A percentile compares a stretch with the other conserved stretches of the same genome.
Conservation (phyloP, 2,329 filamentous ascomycete genomes). For the Ascochyta viciae-villosae region DNA sequence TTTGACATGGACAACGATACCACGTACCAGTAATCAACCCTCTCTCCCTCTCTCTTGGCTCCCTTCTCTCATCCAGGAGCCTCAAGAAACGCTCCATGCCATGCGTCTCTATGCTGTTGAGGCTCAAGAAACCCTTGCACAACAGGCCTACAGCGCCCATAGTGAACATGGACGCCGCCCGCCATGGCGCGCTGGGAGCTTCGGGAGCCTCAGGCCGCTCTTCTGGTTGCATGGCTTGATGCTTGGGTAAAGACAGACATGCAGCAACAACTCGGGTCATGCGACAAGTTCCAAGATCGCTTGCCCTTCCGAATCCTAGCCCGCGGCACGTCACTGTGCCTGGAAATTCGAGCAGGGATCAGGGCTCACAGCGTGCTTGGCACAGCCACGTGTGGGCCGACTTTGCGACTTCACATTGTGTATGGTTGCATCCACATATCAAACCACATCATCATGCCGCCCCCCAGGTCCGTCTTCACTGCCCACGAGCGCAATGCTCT, state of each 20-base stretch:
- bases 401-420: conserved; percentile 5
- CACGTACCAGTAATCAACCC: conserved; percentile 81
- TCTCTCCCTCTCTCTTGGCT: conserved; percentile 70
- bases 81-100: conserved; percentile 79
- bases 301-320: conserved; percentile 2
- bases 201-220: conserved; percentile 49
- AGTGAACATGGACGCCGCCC: conserved; percentile 72
- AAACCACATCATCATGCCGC: conserved; percentile 28
- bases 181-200: conserved; percentile 71
- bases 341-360: conserved; percentile 27
- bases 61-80: conserved; percentile 74
- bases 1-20: neutral
- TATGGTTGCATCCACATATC: conserved; percentile 3
- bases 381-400: conserved; percentile 26
- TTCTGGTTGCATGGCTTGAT: conserved; percentile 49
- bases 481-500: conserved; percentile 86
- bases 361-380: neutral
- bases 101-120: conserved; percentile 77
- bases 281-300: conserved; percentile 2
- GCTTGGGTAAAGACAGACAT: conserved; percentile 23
- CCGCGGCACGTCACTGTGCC: conserved; percentile 29
- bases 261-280: conserved; percentile 12
- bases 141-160: conserved; percentile 77
- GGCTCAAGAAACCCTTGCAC: conserved; percentile 74
- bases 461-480: conserved; percentile 74